These are phyloP conservation scores for Curvularia lunata DNA, from an alignment of 2,329 filamentous ascomycete genomes.

Conservation along the genomic window DNA sequence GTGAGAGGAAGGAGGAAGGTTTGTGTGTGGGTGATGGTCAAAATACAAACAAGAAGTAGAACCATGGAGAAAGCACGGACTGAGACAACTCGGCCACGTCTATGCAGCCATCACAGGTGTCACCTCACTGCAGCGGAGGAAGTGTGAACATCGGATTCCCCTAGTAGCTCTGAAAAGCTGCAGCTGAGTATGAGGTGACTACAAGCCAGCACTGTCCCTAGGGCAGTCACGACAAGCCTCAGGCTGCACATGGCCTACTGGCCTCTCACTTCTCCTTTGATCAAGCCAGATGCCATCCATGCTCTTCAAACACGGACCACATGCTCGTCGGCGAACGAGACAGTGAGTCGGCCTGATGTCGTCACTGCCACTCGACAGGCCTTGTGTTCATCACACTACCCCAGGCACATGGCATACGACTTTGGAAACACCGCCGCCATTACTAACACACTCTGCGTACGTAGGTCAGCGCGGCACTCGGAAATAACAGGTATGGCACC, in stretches of 20 bases:
- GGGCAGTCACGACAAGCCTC: neutral
- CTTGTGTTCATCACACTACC: neutral
- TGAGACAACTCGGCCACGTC: neutral
- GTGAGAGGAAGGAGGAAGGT: neutral
- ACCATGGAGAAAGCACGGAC: constrained; percentile 9
- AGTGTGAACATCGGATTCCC: neutral
- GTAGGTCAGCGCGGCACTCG: neutral
- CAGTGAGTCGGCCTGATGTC: neutral
- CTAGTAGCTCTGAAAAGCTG: neutral
- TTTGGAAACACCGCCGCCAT: neutral
- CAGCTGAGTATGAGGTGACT: neutral
- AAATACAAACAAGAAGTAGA: constrained; percentile 1
- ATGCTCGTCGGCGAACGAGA: neutral
- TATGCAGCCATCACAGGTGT: neutral
- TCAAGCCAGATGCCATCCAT: neutral
- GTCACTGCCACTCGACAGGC: neutral
- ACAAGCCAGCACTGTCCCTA: neutral
- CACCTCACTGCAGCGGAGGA: neutral
- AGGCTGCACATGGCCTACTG: neutral
- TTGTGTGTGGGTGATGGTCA: constrained; percentile 9
- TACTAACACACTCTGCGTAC: neutral
- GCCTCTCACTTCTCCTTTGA: neutral
- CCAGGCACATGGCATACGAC: neutral
- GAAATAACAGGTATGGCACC: neutral
- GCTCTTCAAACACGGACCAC: neutral